Percentiles rank a stretch among this genome's conserved stretches.
Conservation (phyloP, 108 stramenopile genomes). For the Cyclostephanos tholiformis region DNA sequence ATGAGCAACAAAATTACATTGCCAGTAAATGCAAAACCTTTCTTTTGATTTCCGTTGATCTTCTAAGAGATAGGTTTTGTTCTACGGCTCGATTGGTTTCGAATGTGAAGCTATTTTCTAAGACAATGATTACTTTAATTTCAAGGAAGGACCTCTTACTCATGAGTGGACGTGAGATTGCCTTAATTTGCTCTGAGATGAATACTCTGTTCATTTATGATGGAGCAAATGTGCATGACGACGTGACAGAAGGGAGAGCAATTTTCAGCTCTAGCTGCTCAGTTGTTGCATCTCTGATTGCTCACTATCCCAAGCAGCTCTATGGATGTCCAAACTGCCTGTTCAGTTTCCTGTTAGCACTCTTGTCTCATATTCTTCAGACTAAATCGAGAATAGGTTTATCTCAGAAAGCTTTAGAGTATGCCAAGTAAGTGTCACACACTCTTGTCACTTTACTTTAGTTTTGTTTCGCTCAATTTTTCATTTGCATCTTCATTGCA, state of each 20-base stretch:
- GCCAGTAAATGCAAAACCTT: conserved; percentile 18
- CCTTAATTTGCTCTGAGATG: conserved; percentile 57
- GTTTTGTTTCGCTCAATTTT: background rate
- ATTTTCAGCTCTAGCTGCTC: conserved; percentile 54
- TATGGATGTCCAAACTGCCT: conserved; percentile 68
- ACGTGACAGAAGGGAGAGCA: conserved; percentile 19
- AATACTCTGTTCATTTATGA: conserved; percentile 21
- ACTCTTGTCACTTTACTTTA: background rate
- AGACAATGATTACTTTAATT: conserved; percentile 48
- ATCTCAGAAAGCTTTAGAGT: conserved; percentile 34
- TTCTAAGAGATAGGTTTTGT: conserved; percentile 18
- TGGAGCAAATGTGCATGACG: conserved; percentile 15
- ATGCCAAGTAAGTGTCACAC: conserved; percentile 31
- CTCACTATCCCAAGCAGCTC: conserved; percentile 75
- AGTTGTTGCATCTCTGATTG: conserved; percentile 60
- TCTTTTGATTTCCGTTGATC: conserved; percentile 34
- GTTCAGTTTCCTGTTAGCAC: conserved; percentile 39
- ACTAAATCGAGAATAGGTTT: conserved; percentile 25
- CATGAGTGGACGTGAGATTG: conserved; percentile 63
- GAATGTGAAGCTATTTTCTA: conserved; percentile 29
- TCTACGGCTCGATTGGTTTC: background rate
- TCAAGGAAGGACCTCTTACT: conserved; percentile 56
- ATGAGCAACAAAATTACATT: conserved; percentile 35
- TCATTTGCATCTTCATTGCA: background rate
- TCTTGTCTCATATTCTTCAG: conserved; percentile 46